phyloP scores from a whole-genome alignment of 2,329 filamentous ascomycete species.

The Colletotrichum sp. region DNA sequence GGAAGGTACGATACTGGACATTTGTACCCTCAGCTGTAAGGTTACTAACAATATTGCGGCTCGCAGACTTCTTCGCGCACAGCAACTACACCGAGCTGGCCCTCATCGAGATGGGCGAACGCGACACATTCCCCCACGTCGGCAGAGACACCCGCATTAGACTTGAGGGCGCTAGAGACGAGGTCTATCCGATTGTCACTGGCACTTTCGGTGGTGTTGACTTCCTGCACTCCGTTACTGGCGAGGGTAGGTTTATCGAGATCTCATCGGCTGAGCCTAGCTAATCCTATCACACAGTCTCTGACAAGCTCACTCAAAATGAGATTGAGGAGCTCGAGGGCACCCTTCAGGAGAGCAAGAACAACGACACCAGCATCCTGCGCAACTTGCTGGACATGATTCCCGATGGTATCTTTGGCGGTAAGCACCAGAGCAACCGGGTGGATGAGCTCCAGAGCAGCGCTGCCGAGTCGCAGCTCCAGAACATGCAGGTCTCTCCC shows the following conservation, averaged over 20 bases:
- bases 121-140: slow-evolving; percentile 84
- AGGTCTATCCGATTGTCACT: slow-evolving; percentile 84
- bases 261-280: not conserved
- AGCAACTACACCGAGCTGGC: slow-evolving; percentile 92
- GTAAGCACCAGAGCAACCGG: slow-evolving; percentile 74
- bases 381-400: slow-evolving; percentile 83
- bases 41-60: not conserved
- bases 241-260: slow-evolving; percentile 60
- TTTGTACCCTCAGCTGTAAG: not conserved
- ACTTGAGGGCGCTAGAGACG: slow-evolving; percentile 66
- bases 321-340: slow-evolving; percentile 89
- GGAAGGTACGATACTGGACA: slow-evolving; percentile 59
- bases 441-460: slow-evolving; percentile 82
- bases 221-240: slow-evolving; percentile 86
- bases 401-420: slow-evolving; percentile 79
- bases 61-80: slow-evolving; percentile 82
- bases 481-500: slow-evolving; percentile 76
- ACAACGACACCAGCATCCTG: slow-evolving; percentile 74
- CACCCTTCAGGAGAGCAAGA: slow-evolving; percentile 70
- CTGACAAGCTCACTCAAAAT: slow-evolving; percentile 89
- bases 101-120: slow-evolving; percentile 84
- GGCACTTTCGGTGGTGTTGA: slow-evolving; percentile 96
- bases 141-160: slow-evolving; percentile 75
- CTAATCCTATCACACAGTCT: slow-evolving; percentile 55
- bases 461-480: slow-evolving; percentile 75